Percentiles rank a stretch among this genome's conserved stretches.
These are phyloP conservation scores for Phytophthora sp. DNA, from an alignment of 352 stramenopile species.

Conservation along the genomic window DNA sequence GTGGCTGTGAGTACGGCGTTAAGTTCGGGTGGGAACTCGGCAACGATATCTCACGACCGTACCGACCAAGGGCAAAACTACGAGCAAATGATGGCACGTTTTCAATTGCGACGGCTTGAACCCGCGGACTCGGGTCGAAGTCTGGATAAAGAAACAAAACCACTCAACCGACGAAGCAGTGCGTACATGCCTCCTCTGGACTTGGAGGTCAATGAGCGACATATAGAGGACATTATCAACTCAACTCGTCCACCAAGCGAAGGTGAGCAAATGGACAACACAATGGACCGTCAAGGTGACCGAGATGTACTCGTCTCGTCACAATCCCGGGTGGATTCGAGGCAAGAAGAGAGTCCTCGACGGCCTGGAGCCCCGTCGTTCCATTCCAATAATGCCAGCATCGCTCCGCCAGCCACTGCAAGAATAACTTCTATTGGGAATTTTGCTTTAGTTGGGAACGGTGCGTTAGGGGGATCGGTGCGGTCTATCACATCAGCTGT, in stretches of 20 bases:
- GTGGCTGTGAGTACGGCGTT: conserved; percentile 6
- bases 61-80: conserved; percentile 40
- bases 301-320: conserved; percentile 12
- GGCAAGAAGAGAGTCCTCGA: conserved; percentile 23
- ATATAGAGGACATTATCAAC: conserved; percentile 22
- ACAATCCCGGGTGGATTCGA: conserved; percentile 18
- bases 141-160: neutral
- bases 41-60: too few species aligned
- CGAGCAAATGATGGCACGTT: conserved; percentile 61
- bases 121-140: conserved; percentile 6
- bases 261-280: conserved; percentile 18
- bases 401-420: conserved; percentile 8
- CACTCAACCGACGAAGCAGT: conserved; percentile 11
- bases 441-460: conserved; percentile 6
- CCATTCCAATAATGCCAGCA: conserved; percentile 10
- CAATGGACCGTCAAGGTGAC: conserved; percentile 10
- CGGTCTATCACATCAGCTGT: conserved; percentile 10
- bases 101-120: conserved; percentile 49
- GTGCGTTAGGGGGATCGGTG: conserved; percentile 8
- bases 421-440: conserved; percentile 6
- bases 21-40: conserved; percentile 10
- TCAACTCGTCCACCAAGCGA: conserved; percentile 21
- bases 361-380: conserved; percentile 24
- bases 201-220: conserved; percentile 25
- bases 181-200: conserved; percentile 16